phyloP scores from a whole-genome alignment of 2,329 filamentous ascomycete genomes.

The Colletotrichum melonis region DNA sequence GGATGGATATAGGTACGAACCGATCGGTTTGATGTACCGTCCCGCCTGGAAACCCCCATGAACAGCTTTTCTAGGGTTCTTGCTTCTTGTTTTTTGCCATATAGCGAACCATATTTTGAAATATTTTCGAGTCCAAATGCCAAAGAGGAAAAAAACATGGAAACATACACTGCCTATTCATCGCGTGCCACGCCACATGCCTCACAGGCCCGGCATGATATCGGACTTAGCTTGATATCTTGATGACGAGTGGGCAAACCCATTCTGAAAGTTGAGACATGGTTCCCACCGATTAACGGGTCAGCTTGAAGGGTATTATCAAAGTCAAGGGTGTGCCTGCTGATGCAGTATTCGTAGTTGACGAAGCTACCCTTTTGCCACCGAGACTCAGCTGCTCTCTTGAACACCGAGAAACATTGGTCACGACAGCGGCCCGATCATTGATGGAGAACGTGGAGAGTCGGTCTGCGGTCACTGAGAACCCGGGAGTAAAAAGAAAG shows the following conservation, averaged over 20 bases:
- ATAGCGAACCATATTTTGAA: constrained; percentile 8
- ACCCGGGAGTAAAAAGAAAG: no score
- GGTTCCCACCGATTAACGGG: not conserved
- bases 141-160: constrained; percentile 3
- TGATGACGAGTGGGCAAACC: not conserved
- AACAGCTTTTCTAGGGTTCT: constrained; percentile 5
- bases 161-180: not conserved
- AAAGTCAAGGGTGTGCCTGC: no score
- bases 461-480: not conserved
- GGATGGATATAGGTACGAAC: not conserved
- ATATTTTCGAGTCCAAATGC: not conserved
- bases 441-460: not conserved
- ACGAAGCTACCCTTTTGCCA: not conserved
- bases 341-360: not conserved
- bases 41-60: not conserved
- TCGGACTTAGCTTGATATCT: not conserved
- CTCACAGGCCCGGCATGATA: not conserved
- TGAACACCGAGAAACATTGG: not conserved
- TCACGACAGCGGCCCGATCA: not conserved
- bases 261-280: not conserved
- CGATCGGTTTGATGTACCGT: not conserved
- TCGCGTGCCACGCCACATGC: not conserved
- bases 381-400: not conserved
- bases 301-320: no score
- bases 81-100: constrained; percentile 10